Conservation (phyloP, 106 monocot genomes). For the Alisma plantagoaquatica region DNA sequence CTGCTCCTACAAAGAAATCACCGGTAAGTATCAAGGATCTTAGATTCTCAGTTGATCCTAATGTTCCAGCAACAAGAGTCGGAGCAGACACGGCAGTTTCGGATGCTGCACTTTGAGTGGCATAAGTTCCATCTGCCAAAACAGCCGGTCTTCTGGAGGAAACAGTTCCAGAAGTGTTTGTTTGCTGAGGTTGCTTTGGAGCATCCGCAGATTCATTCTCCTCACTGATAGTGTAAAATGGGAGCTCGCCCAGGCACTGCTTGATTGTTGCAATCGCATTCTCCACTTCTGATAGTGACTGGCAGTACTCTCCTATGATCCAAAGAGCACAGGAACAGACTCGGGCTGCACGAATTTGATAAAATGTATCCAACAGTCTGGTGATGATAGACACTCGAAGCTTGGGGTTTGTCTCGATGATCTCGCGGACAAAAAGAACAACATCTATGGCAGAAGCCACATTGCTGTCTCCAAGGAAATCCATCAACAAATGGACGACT, state of each 20-base stretch:
- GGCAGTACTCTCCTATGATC: constrained; percentile 88
- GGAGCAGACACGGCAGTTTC: constrained; percentile 52
- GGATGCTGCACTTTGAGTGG: constrained; percentile 90
- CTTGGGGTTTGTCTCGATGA: constrained; percentile 81
- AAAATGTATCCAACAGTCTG: constrained; percentile 71
- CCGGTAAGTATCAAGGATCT: constrained; percentile 70
- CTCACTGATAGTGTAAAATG: constrained; percentile 58
- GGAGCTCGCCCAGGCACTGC: constrained; percentile 87
- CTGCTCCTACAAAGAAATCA: constrained; percentile 81
- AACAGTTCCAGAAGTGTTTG: constrained; percentile 36
- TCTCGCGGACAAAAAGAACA: constrained; percentile 77
- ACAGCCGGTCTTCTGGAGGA: constrained; percentile 75
- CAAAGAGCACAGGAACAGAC: constrained; percentile 87
- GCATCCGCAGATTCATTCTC: constrained; percentile 49
- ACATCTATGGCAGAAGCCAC: constrained; percentile 84
- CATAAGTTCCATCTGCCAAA: constrained; percentile 91
- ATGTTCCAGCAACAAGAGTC: constrained; percentile 34
- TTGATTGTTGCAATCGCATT: constrained; percentile 73
- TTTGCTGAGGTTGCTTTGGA: constrained; percentile 24
- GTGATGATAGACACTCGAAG: constrained; percentile 85
- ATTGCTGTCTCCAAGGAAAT: constrained; percentile 84
- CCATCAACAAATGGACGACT: constrained; percentile 85
- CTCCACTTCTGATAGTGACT: constrained; percentile 79
- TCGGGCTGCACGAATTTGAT: constrained; percentile 76
- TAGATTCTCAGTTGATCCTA: constrained; percentile 53